Conservation (phyloP, 495 filamentous ascomycete genomes). For the Penicillium malachiteum region DNA sequence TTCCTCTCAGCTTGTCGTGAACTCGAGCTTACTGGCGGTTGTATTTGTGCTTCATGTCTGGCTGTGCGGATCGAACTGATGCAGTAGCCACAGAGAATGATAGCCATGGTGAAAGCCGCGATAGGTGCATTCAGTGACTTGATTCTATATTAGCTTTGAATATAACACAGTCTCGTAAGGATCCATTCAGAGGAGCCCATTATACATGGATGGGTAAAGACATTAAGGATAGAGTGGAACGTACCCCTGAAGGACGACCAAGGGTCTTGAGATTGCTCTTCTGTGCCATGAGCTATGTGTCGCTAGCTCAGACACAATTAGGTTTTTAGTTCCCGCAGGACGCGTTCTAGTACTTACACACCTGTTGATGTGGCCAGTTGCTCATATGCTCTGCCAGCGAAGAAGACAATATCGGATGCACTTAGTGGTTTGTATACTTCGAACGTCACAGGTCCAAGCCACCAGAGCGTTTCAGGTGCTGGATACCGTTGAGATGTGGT, state of each 20-base stretch:
- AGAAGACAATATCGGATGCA: too few species aligned
- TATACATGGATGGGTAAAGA: neutral
- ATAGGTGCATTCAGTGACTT: conserved; percentile 50
- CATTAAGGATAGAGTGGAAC: neutral
- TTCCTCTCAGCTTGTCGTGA: conserved; percentile 9
- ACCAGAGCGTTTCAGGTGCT: too few species aligned
- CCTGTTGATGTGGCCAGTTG: too few species aligned
- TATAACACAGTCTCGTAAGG: neutral
- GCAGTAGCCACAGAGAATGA: conserved; percentile 49
- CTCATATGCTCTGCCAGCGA: too few species aligned
- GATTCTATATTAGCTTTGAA: neutral
- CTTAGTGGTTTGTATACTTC: too few species aligned
- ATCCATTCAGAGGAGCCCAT: neutral
- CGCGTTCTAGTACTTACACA: too few species aligned
- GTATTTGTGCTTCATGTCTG: conserved; percentile 32
- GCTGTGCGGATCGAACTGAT: conserved; percentile 50
- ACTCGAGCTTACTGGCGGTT: neutral
- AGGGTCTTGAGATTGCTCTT: neutral
- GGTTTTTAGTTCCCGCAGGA: neutral
- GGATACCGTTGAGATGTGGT: too few species aligned
- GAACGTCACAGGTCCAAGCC: too few species aligned
- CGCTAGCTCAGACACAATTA: neutral
- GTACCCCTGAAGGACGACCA: neutral
- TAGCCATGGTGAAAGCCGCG: conserved; percentile 51
- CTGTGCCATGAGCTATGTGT: neutral